Conservation (phyloP, 441 rosid species). For the Rhodomyrtus psidioides region DNA sequence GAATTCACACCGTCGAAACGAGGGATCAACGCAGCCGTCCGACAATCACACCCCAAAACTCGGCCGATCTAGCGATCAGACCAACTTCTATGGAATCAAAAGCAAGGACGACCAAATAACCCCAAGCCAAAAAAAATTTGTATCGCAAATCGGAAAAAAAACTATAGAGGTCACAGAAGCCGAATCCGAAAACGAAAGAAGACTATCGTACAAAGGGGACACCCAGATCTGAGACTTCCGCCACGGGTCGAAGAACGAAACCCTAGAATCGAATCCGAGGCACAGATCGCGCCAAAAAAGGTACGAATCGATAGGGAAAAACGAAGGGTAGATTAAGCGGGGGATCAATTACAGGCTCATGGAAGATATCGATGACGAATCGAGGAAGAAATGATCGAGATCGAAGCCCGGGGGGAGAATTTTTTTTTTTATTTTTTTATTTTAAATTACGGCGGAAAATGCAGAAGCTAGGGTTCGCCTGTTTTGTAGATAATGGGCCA, state of each 20-base stretch:
- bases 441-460: slow-evolving; percentile 5
- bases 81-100: too few relatives aligned
- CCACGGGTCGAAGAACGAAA: not conserved
- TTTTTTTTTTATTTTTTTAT: not conserved
- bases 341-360: not conserved
- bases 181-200: not conserved
- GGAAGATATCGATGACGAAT: not conserved
- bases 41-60: not conserved
- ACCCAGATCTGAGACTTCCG: not conserved
- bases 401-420: not conserved
- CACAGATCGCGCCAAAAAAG: not conserved
- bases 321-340: not conserved
- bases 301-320: slow-evolving; percentile 4
- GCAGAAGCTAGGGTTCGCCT: slow-evolving; percentile 12
- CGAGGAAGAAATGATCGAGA: not conserved
- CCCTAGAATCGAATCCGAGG: slow-evolving; percentile 6
- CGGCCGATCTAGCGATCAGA: not conserved
- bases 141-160: not conserved
- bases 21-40: not conserved
- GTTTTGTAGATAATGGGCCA: not conserved
- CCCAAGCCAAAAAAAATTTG: not conserved
- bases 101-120: not conserved
- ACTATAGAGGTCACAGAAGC: not conserved
- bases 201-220: not conserved
- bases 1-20: not conserved